Conservation (phyloP, 2,329 filamentous ascomycete genomes). For the Trichoderma atrobrunneum region DNA sequence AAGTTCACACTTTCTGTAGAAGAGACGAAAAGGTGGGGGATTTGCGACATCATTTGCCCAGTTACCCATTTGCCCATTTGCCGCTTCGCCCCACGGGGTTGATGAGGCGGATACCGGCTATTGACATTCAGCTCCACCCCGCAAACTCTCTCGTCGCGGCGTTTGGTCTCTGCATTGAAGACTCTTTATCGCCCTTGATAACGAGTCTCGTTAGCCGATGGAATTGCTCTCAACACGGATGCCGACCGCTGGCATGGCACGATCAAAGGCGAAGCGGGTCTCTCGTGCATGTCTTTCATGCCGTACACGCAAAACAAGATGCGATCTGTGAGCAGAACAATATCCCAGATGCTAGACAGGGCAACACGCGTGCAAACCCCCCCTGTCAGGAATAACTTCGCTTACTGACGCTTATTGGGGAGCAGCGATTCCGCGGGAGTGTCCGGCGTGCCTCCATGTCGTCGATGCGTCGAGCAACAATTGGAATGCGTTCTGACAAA, state of each 20-base stretch:
- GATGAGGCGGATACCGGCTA: background rate
- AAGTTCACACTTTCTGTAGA: background rate
- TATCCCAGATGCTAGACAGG: background rate
- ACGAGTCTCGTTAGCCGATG: background rate
- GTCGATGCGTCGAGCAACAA: background rate
- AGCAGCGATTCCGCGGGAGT: background rate
- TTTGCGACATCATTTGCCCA: background rate
- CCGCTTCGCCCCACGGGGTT: background rate
- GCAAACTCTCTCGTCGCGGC: background rate
- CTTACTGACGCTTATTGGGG: background rate
- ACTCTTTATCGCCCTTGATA: background rate
- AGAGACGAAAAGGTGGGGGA: background rate
- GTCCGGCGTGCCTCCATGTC: background rate
- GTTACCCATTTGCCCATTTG: background rate
- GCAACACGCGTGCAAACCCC: background rate
- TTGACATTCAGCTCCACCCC: background rate
- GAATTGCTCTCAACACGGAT: background rate
- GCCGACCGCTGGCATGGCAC: conserved; percentile 1
- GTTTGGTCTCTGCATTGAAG: background rate
- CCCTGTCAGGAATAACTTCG: background rate
- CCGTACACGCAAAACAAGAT: background rate
- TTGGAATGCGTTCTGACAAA: background rate
- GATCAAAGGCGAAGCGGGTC: conserved; percentile 2
- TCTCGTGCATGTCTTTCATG: background rate
- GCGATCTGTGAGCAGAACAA: background rate